These are phyloP conservation scores for Colletotrichum sp. DNA, from an alignment of 2,329 filamentous ascomycete species.

Conservation along the genomic window DNA sequence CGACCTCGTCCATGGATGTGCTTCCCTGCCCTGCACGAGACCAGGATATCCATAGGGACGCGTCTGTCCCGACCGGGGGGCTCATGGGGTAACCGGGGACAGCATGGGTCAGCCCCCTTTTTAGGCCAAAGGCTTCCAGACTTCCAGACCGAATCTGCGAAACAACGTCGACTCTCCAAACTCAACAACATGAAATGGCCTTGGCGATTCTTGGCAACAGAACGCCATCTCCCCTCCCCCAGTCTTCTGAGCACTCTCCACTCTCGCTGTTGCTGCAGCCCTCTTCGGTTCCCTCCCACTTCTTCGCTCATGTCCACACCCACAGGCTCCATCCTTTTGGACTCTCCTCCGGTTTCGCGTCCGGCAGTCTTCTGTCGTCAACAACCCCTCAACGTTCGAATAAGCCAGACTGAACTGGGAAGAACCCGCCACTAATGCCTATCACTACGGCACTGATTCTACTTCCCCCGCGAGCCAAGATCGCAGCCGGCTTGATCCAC, in stretches of 20 bases:
- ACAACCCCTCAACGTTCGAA: not conserved
- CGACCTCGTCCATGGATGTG: not conserved
- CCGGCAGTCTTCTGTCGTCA: not conserved
- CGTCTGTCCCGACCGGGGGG: not conserved
- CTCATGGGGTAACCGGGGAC: not conserved
- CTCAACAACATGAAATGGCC: constrained; percentile 7
- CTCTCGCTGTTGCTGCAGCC: not conserved
- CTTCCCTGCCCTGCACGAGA: not conserved
- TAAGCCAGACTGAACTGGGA: not conserved
- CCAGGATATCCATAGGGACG: not conserved
- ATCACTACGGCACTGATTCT: not conserved
- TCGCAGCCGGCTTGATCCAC: not conserved
- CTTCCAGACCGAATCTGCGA: not conserved
- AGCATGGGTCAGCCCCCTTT: not conserved
- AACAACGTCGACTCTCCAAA: not conserved
- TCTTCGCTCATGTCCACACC: not conserved
- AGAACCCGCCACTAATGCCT: not conserved
- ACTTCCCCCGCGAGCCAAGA: not conserved
- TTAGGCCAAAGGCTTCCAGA: not conserved
- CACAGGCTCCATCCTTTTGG: not conserved
- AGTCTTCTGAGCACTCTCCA: not conserved
- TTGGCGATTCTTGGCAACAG: constrained; percentile 3
- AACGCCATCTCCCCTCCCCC: not conserved
- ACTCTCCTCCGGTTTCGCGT: not conserved
- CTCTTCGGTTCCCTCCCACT: not conserved